Conservation (phyloP, 2,329 filamentous ascomycete species). For the Phyllosticta capitalensis region DNA sequence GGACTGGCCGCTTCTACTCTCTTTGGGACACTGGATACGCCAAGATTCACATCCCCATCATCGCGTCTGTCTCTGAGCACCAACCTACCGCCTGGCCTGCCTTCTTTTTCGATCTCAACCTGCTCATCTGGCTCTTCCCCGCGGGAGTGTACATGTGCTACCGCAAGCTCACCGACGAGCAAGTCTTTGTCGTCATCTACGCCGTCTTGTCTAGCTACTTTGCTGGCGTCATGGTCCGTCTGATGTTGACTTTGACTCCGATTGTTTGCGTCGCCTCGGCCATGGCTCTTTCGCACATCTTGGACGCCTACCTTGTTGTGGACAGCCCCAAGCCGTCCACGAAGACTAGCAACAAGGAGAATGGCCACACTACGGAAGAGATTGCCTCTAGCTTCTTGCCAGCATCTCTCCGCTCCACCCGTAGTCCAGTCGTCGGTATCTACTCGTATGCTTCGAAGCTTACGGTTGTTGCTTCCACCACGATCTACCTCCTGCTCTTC, state of each 20-base stretch:
- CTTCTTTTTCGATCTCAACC: slow-evolving; percentile 97
- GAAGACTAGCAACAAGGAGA: slow-evolving; percentile 40
- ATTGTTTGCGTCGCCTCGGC: slow-evolving; percentile 93
- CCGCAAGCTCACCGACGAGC: slow-evolving; percentile 85
- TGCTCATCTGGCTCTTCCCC: slow-evolving; percentile 98
- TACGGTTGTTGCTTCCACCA: slow-evolving; percentile 62
- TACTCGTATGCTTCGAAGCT: slow-evolving; percentile 72
- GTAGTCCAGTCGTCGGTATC: slow-evolving; percentile 69
- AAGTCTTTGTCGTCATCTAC: slow-evolving; percentile 96
- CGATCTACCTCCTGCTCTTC: slow-evolving; percentile 80
- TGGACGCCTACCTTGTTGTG: slow-evolving; percentile 72
- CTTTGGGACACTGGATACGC: slow-evolving; percentile 98
- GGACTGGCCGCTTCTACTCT: slow-evolving; percentile 98
- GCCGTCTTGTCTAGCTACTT: slow-evolving; percentile 97
- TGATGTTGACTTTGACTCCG: slow-evolving; percentile 95
- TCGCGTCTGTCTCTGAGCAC: slow-evolving; percentile 98
- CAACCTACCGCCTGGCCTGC: slow-evolving; percentile 98
- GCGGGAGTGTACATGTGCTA: slow-evolving; percentile 98
- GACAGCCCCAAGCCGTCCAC: slow-evolving; percentile 41
- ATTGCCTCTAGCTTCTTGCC: slow-evolving; percentile 43
- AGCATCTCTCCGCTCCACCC: slow-evolving; percentile 58
- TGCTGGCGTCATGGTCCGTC: slow-evolving; percentile 95
- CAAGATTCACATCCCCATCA: slow-evolving; percentile 98
- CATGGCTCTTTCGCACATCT: slow-evolving; percentile 74
- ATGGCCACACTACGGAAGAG: slow-evolving; percentile 22